Evolutionary conservation across 169 alveolate species (phyloP), one percentile per base, ranked within the genome.

Genomic region (Eimeria necatrix): DNA sequence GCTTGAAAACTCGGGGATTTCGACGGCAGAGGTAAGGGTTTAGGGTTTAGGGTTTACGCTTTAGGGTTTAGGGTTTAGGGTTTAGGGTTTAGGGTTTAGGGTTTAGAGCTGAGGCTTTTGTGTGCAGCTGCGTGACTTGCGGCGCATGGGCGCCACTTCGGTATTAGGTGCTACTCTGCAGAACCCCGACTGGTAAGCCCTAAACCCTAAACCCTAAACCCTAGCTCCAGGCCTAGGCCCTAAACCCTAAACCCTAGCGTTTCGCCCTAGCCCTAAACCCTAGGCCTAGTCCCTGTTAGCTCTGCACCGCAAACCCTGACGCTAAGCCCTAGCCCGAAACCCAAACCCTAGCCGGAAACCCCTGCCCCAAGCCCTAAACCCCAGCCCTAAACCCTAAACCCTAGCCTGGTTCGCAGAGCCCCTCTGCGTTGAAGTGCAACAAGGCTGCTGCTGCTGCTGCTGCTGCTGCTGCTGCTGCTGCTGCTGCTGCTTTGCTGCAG

Each of bases 151-250:
- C 53, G 24, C 84, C 26, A 73, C 84, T 8, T 12, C 84, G 4
- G 84, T 73, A 5, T 26, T 20, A 4, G 84, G 84, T 20, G 48
- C 48, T 73, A 24, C 84, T 22, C 84, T 73, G 48, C 48, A 73
- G 24, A 73, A 73, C 52, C 84, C 84, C 6, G 84, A 73, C 84
- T 73, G 84, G 84, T 73, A 56, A 56, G 14, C 64, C 64, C 64
- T 56, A 56, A 56, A 56, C 64, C 64, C 64, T 56, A 56, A 56
- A 56, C 64, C 64, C 64, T 56, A 56, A 56, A 56, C 64, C 64
- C 64, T 56, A 56, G 14, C 8, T 14, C 64, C 64, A 8, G 14
- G 64, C 80, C 80, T 68, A 68, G 20, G 4, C 80, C 80, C 80
- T 7, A 68, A 68, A 68, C 49, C 80, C 80, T 68, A 68, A 68